These are phyloP conservation scores for Syzygium grande DNA, from an alignment of 345 rosid genomes.

Conservation along the genomic window DNA sequence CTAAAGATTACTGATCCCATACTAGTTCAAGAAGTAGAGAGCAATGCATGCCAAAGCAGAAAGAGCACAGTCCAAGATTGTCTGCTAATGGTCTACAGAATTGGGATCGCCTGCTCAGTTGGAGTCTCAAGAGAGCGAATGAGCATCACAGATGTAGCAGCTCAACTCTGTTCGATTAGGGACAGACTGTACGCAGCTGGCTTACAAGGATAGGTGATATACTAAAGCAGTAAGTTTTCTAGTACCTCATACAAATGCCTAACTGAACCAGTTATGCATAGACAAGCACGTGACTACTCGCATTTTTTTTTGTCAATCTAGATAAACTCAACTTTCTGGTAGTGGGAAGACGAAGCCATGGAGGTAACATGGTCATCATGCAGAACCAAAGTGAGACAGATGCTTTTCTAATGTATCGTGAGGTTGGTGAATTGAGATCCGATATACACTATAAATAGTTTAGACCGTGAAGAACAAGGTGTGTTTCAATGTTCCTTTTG, in stretches of 20 bases:
- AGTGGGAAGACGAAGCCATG: neutral
- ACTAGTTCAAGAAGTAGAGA: neutral
- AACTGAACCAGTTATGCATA: neutral
- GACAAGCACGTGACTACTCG: neutral
- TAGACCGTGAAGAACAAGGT: neutral
- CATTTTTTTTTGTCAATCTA: neutral
- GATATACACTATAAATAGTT: neutral
- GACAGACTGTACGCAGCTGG: neutral
- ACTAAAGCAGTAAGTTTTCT: neutral
- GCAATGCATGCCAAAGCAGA: neutral
- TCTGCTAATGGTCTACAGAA: neutral
- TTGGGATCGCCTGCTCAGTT: slow-evolving; percentile 13
- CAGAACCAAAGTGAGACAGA: neutral
- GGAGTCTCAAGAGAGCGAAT: neutral
- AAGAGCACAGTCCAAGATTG: neutral
- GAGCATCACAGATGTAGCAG: neutral
- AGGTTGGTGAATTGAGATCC: neutral
- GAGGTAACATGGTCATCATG: neutral
- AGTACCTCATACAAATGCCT: neutral
- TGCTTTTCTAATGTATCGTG: neutral
- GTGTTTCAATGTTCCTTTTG: neutral
- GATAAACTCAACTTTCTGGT: neutral
- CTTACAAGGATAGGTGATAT: neutral
- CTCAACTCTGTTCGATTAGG: neutral
- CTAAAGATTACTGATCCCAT: slow-evolving; percentile 7